Base-by-base conservation (phyloP, 768 basidiomycete species). In the Rubroboletus pulcherrimus region DNA sequence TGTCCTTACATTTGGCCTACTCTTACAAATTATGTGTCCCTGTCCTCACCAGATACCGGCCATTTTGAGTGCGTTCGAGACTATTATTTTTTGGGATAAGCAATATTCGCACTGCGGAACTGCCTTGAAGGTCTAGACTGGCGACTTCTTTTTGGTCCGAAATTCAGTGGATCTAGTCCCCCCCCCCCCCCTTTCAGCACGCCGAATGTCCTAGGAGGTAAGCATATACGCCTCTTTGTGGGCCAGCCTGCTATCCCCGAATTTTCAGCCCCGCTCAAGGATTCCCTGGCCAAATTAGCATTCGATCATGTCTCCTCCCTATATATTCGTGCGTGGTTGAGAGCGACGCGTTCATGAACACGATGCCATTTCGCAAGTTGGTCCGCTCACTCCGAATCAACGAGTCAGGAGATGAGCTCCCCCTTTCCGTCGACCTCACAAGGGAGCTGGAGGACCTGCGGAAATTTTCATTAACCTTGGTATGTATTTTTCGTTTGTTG, bases 371-470 rank as follows among this genome's bases (percentile, higher is more conserved):
- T 21, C 33, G 4, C 47, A 19, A 50, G 11, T 21, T 57, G 6
- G 47, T 37, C 9, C 37, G 17, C 30, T 38, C 49, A 26, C 45
- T 54, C 19, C 49, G 39, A 14, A 21, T 46, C 30, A 29, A 45
- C 37, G 21, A 21, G 21, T 26, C 40, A 21, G 40, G 9, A 17
- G 47, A 49, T 11, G 63, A 63, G 5, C 17, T 35, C 14, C 33
- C 56, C 10, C 19, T 52, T 21, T 47, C 53, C 11, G 11, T 55
- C 38, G 66, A 67, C 31, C 58, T 63, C 38, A 15, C 56, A 31
- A 61, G 49, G 57, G 60, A 69, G 33, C 56, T 68, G 2, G 39
- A 61, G 12, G 64, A 68, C 46, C 41, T 48, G 46, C 60, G 70
- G 21, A 70, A 62, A 49, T 29, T 58, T 35, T 58, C 54, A 14